phyloP scores from a whole-genome alignment of 345 rosid genomes.

The Eucalyptus dawsonii region DNA sequence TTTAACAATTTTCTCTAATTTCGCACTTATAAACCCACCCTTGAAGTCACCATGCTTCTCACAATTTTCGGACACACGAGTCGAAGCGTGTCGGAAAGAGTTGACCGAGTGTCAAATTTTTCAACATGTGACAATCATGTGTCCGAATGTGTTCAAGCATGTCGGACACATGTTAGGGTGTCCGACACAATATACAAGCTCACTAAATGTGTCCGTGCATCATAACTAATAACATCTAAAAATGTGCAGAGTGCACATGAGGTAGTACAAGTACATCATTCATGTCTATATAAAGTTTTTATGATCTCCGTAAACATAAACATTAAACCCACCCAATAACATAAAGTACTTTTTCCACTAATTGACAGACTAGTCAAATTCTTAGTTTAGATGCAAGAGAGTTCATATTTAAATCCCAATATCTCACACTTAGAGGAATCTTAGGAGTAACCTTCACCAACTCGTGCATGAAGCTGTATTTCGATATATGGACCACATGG shows the following conservation, averaged over 20 bases:
- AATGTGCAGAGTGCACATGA: neutral
- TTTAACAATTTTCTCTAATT: too few relatives aligned
- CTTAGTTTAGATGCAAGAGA: neutral
- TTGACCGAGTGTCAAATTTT: rapidly evolving
- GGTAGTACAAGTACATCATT: neutral
- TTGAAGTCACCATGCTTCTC: too few relatives aligned
- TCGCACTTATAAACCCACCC: too few relatives aligned
- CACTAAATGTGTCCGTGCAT: too few relatives aligned
- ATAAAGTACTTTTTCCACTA: neutral
- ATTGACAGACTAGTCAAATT: neutral
- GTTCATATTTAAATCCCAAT: neutral
- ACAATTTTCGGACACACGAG: rapidly evolving
- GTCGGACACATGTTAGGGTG: rapidly evolving
- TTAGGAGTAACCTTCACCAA: neutral
- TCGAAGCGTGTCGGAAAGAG: too few relatives aligned
- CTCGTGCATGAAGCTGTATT: neutral
- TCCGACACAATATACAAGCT: too few relatives aligned
- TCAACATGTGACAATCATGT: too few relatives aligned
- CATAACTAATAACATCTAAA: neutral
- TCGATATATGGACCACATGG: neutral
- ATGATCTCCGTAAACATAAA: neutral
- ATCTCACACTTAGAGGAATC: neutral
- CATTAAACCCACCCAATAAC: neutral
- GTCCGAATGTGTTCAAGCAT: too few relatives aligned
- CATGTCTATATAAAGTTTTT: neutral